Conservation (phyloP, 257 asterid genomes). For the Sherardia arvensis region DNA sequence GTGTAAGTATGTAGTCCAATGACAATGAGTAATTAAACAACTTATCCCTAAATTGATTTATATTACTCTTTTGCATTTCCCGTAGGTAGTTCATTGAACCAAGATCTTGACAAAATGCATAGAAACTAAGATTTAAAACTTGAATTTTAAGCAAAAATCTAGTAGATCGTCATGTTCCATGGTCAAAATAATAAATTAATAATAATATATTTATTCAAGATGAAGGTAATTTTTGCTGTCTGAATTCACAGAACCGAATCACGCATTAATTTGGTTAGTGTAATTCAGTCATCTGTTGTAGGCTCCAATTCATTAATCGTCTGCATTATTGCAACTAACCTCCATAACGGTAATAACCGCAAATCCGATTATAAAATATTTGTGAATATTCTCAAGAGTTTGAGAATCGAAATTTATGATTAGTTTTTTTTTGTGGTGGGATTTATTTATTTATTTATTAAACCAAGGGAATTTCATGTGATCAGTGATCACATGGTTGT, state of each 20-base stretch:
- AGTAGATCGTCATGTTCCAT: slow-evolving; percentile 26
- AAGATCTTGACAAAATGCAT: slow-evolving; percentile 5
- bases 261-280: neutral
- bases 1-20: no score
- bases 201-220: neutral
- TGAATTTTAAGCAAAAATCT: slow-evolving; percentile 20
- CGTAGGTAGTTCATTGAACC: slow-evolving; percentile 27
- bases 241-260: slow-evolving; percentile 29
- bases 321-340: slow-evolving; percentile 28
- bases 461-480: slow-evolving; percentile 35
- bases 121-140: slow-evolving; percentile 26
- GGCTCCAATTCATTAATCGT: neutral
- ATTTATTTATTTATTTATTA: neutral
- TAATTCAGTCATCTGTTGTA: neutral
- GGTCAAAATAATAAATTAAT: neutral
- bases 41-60: no score
- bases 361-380: slow-evolving; percentile 17
- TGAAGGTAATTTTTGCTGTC: slow-evolving; percentile 3
- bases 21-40: no score
- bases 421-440: neutral
- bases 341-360: slow-evolving; percentile 51
- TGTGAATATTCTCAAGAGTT: neutral
- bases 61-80: neutral
- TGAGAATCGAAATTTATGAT: slow-evolving; percentile 8
- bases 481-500: slow-evolving; percentile 41